Conservation (phyloP, 2,329 filamentous ascomycete species). For the Aspergillus amoenus region DNA sequence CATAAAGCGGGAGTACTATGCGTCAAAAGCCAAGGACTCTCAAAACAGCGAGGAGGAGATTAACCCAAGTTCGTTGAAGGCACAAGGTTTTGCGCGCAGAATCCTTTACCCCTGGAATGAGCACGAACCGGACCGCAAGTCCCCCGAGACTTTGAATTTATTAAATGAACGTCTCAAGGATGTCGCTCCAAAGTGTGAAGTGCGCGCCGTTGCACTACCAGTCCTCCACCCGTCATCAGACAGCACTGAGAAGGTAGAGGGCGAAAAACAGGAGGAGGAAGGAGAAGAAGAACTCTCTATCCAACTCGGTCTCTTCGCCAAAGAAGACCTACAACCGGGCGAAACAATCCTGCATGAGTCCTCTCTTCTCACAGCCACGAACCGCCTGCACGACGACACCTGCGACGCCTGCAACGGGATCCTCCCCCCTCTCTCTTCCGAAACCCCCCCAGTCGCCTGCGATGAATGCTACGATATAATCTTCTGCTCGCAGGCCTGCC, state of each 20-base stretch:
- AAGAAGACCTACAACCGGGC: constrained; percentile 72
- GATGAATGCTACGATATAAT: constrained; percentile 58
- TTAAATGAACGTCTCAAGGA: constrained; percentile 69
- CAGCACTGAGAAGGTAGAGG: neutral
- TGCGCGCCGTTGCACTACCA: constrained; percentile 73
- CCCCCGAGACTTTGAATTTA: constrained; percentile 57
- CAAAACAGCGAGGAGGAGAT: constrained; percentile 15
- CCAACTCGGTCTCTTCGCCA: constrained; percentile 89
- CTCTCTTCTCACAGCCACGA: constrained; percentile 84
- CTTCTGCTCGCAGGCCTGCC: constrained; percentile 60
- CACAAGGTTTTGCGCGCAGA: constrained; percentile 45
- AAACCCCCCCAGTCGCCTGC: constrained; percentile 46
- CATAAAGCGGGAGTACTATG: constrained; percentile 27
- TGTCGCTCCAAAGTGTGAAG: constrained; percentile 79
- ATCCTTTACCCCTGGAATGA: constrained; percentile 65
- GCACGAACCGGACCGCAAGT: constrained; percentile 59
- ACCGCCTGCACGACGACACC: constrained; percentile 78
- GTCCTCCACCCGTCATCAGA: constrained; percentile 53
- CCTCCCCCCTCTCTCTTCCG: constrained; percentile 58
- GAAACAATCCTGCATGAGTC: constrained; percentile 78
- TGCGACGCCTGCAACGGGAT: constrained; percentile 86
- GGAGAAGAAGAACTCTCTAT: constrained; percentile 48
- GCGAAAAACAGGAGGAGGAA: constrained; percentile 8
- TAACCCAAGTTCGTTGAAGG: constrained; percentile 31
- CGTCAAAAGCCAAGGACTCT: constrained; percentile 6